These are phyloP conservation scores for Apiospora pterosperma DNA, from an alignment of 2,329 filamentous ascomycete species.

Conservation along the genomic window DNA sequence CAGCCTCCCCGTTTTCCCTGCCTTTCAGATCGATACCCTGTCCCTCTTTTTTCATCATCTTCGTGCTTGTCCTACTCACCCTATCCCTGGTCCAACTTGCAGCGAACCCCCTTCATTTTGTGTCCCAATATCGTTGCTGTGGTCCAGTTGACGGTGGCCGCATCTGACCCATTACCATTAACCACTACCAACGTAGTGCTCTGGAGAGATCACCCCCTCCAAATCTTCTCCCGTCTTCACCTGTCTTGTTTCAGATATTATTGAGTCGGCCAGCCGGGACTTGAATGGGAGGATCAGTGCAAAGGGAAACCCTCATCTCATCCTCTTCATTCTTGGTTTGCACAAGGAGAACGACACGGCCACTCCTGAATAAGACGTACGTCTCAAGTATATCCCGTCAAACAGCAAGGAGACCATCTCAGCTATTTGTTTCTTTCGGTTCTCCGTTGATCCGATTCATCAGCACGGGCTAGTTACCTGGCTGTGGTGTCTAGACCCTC, in stretches of 20 bases:
- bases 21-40: constrained; percentile 17
- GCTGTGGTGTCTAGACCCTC: constrained; percentile 16
- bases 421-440: constrained; percentile 14
- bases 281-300: background rate
- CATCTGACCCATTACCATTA: background rate
- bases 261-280: background rate
- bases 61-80: constrained; percentile 3
- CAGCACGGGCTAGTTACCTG: constrained; percentile 17
- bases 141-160: background rate
- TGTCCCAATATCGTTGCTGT: background rate
- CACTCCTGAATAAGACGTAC: constrained; percentile 18
- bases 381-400: constrained; percentile 19
- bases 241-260: constrained; percentile 1
- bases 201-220: background rate
- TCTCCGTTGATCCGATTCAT: constrained; percentile 7
- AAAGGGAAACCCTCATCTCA: background rate
- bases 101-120: background rate
- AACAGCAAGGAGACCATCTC: constrained; percentile 15
- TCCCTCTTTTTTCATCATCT: constrained; percentile 12
- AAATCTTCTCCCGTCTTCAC: background rate
- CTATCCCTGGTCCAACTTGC: background rate
- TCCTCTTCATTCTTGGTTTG: background rate
- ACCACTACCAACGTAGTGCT: background rate
- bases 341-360: constrained; percentile 15
- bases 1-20: constrained; percentile 22